Evolutionary conservation across 257 asterid species (phyloP), one percentile per base, ranked within the genome.

Genomic region (Eustoma russellianum): DNA sequence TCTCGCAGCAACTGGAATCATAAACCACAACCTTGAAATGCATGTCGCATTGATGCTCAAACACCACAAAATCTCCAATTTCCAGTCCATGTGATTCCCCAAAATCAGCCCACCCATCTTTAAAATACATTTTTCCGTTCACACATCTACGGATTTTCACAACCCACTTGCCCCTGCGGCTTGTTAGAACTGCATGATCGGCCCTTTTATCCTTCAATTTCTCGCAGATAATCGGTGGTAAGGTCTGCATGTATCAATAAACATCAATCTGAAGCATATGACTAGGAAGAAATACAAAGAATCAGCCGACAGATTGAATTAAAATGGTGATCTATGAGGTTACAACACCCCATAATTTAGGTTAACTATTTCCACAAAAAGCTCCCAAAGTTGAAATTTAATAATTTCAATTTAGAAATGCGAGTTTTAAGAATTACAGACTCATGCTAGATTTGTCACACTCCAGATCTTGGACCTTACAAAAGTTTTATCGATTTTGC

Each of bases 1-100:
- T 67, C 33, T 48, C 64, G 13, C 71, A 72, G 17, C 45, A 55
- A 55, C 54, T 60, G n/a, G 59, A 43, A 64, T 55, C 68, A 61
- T 45, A 62, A 6, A 63, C 13, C 5, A 8, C 7, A 41, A 45
- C 66, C 6, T n/a, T 9, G 46, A 72, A 72, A 15, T 56, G 53
- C 68, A 67, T 46, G 19, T 3, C 12, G 16, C 56, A 48, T 9
- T 15, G 24, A 44, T 72, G 68, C 15, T 67, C 59, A 48, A 72
- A 72, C 2, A 63, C 56, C 13, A 47, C 62, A 53, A 72, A 59
- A 18, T 67, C 56, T 19, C 71, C 71, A 7, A 51, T 33, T 10
- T 35, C 56, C 19, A 72, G 54, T n/a, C 34, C 62, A 60, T 68
- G 65, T 3, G 40, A 41, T n/a, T 52, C 46, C 59, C 53, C 74